Evolutionary conservation across 768 basidiomycete genomes (phyloP).

Genomic region (Termitomyces sp.): DNA sequence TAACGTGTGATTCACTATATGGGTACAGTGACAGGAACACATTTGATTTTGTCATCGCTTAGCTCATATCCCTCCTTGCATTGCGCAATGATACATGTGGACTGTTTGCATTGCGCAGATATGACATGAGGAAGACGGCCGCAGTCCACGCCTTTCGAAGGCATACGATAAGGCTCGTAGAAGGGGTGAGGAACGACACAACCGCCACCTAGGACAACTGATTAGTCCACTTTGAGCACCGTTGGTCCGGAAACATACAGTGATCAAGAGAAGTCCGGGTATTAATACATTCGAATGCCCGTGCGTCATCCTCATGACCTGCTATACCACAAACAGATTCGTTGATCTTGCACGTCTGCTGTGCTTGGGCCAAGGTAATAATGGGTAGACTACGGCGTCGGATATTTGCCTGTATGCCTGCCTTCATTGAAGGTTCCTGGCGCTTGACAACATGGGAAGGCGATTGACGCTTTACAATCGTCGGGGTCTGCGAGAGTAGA

Average conservation of each 20-base stretch:
- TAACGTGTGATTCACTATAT: not conserved
- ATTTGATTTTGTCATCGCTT: not conserved
- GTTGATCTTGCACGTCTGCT: constrained; percentile 12
- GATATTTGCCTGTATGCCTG: not conserved
- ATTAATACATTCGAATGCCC: constrained; percentile 16
- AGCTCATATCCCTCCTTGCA: not conserved
- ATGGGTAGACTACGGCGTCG: constrained; percentile 8
- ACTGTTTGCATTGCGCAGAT: not conserved
- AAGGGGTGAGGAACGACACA: constrained; percentile 16
- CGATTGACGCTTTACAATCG: not conserved
- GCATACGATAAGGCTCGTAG: constrained; percentile 16
- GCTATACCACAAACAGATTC: constrained; percentile 17
- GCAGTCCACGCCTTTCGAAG: constrained; percentile 21
- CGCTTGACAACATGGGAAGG: not conserved
- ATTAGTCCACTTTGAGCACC: not conserved
- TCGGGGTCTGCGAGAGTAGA: not conserved
- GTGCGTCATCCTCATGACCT: constrained; percentile 6
- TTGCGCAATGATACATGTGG: not conserved
- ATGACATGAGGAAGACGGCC: constrained; percentile 6
- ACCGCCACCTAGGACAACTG: constrained; percentile 15
- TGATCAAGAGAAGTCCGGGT: constrained; percentile 1
- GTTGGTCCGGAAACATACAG: not conserved
- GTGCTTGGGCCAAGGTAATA: constrained; percentile 13
- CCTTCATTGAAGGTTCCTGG: not conserved
- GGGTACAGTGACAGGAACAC: not conserved